A percentile compares a stretch with the other conserved stretches of the same genome.
These are phyloP conservation scores for Penicillium sp. DNA, from an alignment of 2,329 filamentous ascomycete species.

Conservation along the genomic window DNA sequence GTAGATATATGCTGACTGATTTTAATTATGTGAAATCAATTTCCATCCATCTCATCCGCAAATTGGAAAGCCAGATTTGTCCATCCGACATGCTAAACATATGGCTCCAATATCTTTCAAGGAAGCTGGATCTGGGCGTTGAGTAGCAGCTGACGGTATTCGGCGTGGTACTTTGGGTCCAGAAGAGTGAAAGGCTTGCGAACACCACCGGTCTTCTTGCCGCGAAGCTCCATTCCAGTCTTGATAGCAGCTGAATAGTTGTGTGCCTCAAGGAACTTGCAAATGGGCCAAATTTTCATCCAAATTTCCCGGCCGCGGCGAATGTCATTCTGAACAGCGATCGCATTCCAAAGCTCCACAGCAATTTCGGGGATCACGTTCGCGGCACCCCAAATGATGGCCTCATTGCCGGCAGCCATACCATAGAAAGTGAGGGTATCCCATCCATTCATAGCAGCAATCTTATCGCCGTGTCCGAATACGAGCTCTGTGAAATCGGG, in stretches of 20 bases:
- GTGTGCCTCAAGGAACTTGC: slow-evolving; percentile 53
- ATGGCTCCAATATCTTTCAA: neutral
- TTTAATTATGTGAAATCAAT: too few relatives aligned
- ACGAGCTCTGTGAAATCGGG: slow-evolving; percentile 53
- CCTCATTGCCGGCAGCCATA: slow-evolving; percentile 52
- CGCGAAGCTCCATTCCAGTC: slow-evolving; percentile 52
- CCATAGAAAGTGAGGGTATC: slow-evolving; percentile 57
- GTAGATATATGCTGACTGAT: too few relatives aligned
- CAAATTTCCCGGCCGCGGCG: slow-evolving; percentile 49
- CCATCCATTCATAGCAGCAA: slow-evolving; percentile 57
- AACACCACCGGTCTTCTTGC: slow-evolving; percentile 49
- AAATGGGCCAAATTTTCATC: slow-evolving; percentile 53
- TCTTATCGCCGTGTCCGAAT: slow-evolving; percentile 43
- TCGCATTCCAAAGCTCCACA: slow-evolving; percentile 50
- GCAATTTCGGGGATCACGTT: slow-evolving; percentile 55
- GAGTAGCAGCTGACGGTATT: slow-evolving; percentile 41
- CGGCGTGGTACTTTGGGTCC: slow-evolving; percentile 30
- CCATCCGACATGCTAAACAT: too few relatives aligned
- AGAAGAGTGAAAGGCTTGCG: slow-evolving; percentile 52
- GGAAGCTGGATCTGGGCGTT: slow-evolving; percentile 26
- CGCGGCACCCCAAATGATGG: slow-evolving; percentile 54
- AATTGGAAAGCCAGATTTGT: too few relatives aligned
- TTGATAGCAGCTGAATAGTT: slow-evolving; percentile 53
- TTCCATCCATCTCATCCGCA: too few relatives aligned
- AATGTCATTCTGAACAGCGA: slow-evolving; percentile 47